Conservation (phyloP, 169 alveolate genomes). For the Babesia sp. region DNA sequence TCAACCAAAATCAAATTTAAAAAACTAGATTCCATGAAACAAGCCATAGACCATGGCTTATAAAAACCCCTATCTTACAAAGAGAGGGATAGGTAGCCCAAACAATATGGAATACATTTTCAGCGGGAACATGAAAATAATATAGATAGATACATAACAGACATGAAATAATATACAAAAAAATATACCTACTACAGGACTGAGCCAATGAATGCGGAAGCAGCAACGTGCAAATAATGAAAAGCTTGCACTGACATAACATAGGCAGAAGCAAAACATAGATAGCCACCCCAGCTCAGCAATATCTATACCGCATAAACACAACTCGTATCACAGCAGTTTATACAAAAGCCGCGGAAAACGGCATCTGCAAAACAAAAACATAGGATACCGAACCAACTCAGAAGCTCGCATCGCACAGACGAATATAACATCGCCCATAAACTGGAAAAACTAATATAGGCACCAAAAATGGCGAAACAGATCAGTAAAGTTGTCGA, state of each 20-base stretch:
- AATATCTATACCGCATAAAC: background rate
- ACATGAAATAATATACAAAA: background rate
- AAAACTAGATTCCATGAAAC: background rate
- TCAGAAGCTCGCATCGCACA: too few species aligned
- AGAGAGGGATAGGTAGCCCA: background rate
- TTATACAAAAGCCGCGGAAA: too few species aligned
- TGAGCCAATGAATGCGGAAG: background rate
- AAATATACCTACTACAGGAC: conserved; percentile 17
- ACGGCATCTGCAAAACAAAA: too few species aligned
- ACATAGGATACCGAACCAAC: too few species aligned
- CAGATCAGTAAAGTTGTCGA: conserved; percentile 8
- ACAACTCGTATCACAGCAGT: too few species aligned
- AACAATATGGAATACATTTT: background rate
- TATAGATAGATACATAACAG: background rate
- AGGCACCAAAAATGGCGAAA: conserved; percentile 15
- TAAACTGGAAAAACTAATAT: too few species aligned
- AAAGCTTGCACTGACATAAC: background rate
- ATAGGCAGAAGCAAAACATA: background rate
- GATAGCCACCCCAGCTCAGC: conserved; percentile 5
- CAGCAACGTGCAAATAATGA: background rate
- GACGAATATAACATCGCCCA: too few species aligned
- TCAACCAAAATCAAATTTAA: background rate
- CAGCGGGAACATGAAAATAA: background rate
- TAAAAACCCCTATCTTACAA: background rate
- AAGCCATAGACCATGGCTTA: background rate